Base-by-base conservation (phyloP, 768 basidiomycete species). In the Kwoniella botswanensis region DNA sequence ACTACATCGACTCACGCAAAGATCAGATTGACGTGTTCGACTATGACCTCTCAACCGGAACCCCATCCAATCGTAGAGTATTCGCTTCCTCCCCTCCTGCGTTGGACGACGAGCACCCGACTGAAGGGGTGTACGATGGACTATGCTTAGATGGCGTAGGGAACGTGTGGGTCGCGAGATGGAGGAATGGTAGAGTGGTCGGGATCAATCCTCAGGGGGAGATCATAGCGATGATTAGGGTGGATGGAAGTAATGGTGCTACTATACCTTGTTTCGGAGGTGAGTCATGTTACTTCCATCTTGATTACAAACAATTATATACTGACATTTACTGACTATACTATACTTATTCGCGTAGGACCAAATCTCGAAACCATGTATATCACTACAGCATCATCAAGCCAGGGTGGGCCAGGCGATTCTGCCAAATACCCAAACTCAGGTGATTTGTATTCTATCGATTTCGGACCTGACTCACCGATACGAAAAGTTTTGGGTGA, bases 91-190 rank as follows among this genome's bases (percentile, higher is more conserved):
- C 74, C 1, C 72, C 74, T 29, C 71, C 77, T 4, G 59, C 76
- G 9, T 17, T 71, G 9, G 56, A 67, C 22, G 68, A 68, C 11
- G n/a, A 59, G 1, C 43, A 57, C 6, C 64, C 71, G 21, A 67
- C 75, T 7, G 63, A 62, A 12, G 78, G 78, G 2, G 72, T 77
- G 18, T 81, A 76, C 58, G 82, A 82, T 58, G 82, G 82, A 4
- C 65, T 82, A 9, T 76, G 77, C 42, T 69, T 78, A 50, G 82
- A 82, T 58, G 78, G 76, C 0, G 44, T 72, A 3, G 82, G 80
- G 3, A 79, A 79, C 22, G 58, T 82, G 50, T 82, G 82, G 82
- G 77, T 70, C 1, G 82, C 82, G 10, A 53, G 82, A 68, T 82
- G 80, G 80, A 73, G 70, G 13, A 76, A 81, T 63, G 61, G 65